Percentiles rank a stretch among this genome's conserved stretches.
Conservation (phyloP, 371 early-diverging fungal species). For the Mucor indicus region DNA sequence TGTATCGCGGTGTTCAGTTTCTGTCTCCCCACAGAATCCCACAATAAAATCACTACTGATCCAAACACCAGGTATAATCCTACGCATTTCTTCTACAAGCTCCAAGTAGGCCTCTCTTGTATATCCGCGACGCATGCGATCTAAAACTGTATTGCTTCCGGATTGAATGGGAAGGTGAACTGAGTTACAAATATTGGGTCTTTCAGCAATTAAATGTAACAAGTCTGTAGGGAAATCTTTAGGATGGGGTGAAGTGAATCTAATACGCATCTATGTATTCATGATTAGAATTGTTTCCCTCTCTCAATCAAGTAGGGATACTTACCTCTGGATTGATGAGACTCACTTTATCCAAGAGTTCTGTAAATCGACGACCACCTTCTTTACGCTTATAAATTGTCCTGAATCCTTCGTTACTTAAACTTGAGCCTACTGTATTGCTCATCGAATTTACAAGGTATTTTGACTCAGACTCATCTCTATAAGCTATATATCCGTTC, state of each 20-base stretch:
- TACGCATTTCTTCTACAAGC: conserved; percentile 63
- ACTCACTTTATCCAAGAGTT: conserved; percentile 70
- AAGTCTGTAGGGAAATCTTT: conserved; percentile 81
- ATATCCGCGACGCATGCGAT: conserved; percentile 79
- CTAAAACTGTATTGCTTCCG: conserved; percentile 63
- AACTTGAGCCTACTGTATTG: conserved; percentile 14
- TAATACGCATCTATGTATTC: conserved; percentile 58
- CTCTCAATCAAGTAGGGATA: too few relatives aligned
- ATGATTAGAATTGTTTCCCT: not conserved
- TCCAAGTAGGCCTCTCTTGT: conserved; percentile 71
- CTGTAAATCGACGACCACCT: conserved; percentile 74
- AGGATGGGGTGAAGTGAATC: conserved; percentile 82
- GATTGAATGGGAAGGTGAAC: conserved; percentile 78
- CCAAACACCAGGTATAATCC: conserved; percentile 69
- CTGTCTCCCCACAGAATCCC: conserved; percentile 84
- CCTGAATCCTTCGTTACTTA: conserved; percentile 68
- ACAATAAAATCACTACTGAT: conserved; percentile 76
- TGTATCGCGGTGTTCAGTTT: conserved; percentile 70
- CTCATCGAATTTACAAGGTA: conserved; percentile 43
- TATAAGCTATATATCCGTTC: conserved; percentile 41
- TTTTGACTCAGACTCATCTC: conserved; percentile 63
- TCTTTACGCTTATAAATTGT: conserved; percentile 78
- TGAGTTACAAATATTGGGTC: conserved; percentile 71
- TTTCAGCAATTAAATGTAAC: conserved; percentile 61
- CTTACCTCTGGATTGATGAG: conserved; percentile 64